Conservation (phyloP, 805 yeast genomes). For the Tetrapisispora fleetii region DNA sequence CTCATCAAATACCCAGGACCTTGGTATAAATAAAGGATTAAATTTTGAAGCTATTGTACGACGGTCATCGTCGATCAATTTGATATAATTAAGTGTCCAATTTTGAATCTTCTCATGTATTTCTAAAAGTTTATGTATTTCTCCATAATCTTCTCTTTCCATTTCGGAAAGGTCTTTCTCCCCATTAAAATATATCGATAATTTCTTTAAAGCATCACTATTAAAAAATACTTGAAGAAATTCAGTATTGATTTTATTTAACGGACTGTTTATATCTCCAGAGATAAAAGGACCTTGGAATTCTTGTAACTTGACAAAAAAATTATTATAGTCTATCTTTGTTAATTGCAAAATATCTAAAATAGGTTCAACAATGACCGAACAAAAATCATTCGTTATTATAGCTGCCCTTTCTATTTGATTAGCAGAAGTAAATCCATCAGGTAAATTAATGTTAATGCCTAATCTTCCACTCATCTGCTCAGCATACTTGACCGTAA, state of each 20-base stretch:
- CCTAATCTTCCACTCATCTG: slow-evolving; percentile 64
- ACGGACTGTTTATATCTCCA: slow-evolving; percentile 14
- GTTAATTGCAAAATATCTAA: slow-evolving; percentile 51
- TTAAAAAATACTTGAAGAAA: slow-evolving; percentile 15
- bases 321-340: slow-evolving; percentile 69
- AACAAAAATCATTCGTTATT: slow-evolving; percentile 13
- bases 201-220: slow-evolving; percentile 10
- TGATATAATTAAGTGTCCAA: slow-evolving; percentile 47
- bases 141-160: slow-evolving; percentile 15
- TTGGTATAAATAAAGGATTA: slow-evolving; percentile 77
- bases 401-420: slow-evolving; percentile 7
- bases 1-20: slow-evolving; percentile 80
- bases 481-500: slow-evolving; percentile 47
- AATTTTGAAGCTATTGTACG: slow-evolving; percentile 32
- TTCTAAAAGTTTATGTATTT: slow-evolving; percentile 31
- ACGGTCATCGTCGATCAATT: slow-evolving; percentile 37
- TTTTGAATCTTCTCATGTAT: slow-evolving; percentile 32
- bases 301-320: slow-evolving; percentile 57
- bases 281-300: slow-evolving; percentile 32
- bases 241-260: slow-evolving; percentile 14
- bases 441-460: slow-evolving; percentile 35
- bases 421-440: slow-evolving; percentile 21
- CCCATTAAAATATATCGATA: slow-evolving; percentile 17
- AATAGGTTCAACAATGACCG: slow-evolving; percentile 43
- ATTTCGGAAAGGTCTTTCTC: slow-evolving; percentile 6